A percentile compares a stretch with the other conserved stretches of the same genome.
Conservation (phyloP, 257 asterid species). For the Nicotiana noctiflora region DNA sequence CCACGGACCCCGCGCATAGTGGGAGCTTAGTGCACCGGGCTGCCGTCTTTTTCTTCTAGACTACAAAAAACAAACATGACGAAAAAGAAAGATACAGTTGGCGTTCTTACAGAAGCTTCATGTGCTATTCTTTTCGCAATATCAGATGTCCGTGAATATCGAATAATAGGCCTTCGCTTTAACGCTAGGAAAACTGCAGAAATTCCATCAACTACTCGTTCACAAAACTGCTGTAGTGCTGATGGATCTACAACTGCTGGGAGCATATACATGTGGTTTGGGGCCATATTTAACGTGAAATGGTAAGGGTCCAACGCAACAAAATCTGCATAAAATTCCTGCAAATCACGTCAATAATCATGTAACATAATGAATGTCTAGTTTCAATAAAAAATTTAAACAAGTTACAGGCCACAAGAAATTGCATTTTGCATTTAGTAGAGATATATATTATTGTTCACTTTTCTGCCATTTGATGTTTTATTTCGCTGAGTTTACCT, state of each 20-base stretch:
- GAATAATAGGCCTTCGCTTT: conserved; percentile 82
- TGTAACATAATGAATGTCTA: conserved; percentile 6
- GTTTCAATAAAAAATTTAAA: conserved; percentile 6
- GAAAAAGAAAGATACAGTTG: background rate
- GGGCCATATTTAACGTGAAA: conserved; percentile 62
- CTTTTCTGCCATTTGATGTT: too few species aligned
- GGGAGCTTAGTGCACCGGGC: too few species aligned
- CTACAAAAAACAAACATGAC: background rate
- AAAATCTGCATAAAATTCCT: conserved; percentile 95
- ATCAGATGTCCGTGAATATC: conserved; percentile 87
- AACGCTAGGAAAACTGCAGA: conserved; percentile 81
- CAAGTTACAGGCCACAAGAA: conserved; percentile 3
- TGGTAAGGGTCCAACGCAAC: conserved; percentile 81
- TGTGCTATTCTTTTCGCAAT: conserved; percentile 84
- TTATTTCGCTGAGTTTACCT: too few species aligned
- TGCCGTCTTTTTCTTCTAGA: background rate
- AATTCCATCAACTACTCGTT: conserved; percentile 83
- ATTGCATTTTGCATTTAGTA: too few species aligned
- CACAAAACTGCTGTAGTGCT: conserved; percentile 65
- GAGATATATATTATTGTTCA: too few species aligned
- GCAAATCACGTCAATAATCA: conserved; percentile 30
- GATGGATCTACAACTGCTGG: conserved; percentile 96
- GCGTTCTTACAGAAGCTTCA: conserved; percentile 69
- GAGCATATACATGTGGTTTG: conserved; percentile 82
- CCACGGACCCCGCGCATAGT: too few species aligned